Evolutionary conservation across 2,329 filamentous ascomycete genomes (phyloP), one percentile per base, ranked within the genome.

Genomic region (Fusarium nygamai): DNA sequence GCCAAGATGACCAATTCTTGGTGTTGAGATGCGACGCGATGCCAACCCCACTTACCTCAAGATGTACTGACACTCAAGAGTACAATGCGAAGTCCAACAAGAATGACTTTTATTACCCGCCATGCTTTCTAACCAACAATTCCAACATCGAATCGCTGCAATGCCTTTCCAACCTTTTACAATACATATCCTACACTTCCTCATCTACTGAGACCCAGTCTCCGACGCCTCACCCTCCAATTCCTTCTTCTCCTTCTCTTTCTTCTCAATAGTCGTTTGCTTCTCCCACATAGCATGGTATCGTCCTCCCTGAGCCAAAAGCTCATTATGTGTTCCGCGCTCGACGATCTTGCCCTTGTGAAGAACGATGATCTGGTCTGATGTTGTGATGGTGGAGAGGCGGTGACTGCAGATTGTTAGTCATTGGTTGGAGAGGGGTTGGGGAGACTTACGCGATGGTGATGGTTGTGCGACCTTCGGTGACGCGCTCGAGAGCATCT

Each of bases 331-430:
- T 8, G 84, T 85, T 20, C 88, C 88, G 34, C 83, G 81, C 76
- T 90, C 88, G 10, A 85, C 82, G 20, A 90, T 84, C 50, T 83
- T 81, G 13, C 88, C 88, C 58, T 86, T 82, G 63, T 87, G 82
- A 19, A 90, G 83, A 6, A 90, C 88, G 14, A 90, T 74, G 58
- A 90, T 89, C 65, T 86, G 85, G 67, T 90, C 87, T 2, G 88
- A 87, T 44, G 84, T 85, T 16, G 86, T 86, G 65, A 91, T 88
- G 4, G 89, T 91, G 3, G 89, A 90, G 19, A 91, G 82, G 16
- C 89, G 84, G 75, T 90, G 89, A 3, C 86, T 87, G 53, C 3
- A 11, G 1, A 22, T 2, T 20, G 56, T 78, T 19, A 78, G 67
- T 8, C 20, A 13, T 13, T 51, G 16, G 13, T 24, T 22, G 2